A percentile compares a stretch with the other conserved stretches of the same genome.
phyloP scores from a whole-genome alignment of 257 asterid genomes.

The Plantago ovata region DNA sequence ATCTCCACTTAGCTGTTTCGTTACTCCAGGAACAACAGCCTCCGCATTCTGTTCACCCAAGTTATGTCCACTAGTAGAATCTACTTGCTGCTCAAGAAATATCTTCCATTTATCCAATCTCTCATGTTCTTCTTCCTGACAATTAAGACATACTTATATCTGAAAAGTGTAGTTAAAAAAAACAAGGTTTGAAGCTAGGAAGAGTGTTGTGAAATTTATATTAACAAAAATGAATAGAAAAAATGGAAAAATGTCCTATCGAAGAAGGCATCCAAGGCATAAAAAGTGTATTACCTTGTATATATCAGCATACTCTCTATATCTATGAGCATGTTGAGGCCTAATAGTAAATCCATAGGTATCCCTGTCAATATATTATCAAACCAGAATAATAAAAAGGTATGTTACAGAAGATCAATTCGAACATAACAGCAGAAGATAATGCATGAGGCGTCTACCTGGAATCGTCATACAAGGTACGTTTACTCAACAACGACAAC shows the following conservation, averaged over 20 bases:
- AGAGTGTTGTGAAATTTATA: no score
- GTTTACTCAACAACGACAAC: conserved; percentile 98
- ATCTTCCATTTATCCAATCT: conserved; percentile 68
- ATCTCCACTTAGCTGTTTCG: conserved; percentile 26
- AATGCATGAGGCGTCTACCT: conserved; percentile 42
- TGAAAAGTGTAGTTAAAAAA: no score
- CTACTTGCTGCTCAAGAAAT: conserved; percentile 65
- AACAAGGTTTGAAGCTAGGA: no score
- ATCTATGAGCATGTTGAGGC: conserved; percentile 80
- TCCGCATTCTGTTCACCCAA: conserved; percentile 26
- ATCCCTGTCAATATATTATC: conserved; percentile 65
- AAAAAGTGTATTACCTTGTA: conserved; percentile 56
- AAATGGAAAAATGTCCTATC: not conserved
- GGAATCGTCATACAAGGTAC: conserved; percentile 77
- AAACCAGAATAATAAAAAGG: not conserved
- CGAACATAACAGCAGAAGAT: not conserved
- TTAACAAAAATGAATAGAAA: not conserved
- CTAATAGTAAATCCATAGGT: conserved; percentile 96
- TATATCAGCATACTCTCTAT: conserved; percentile 65
- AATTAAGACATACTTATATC: conserved; percentile 2
- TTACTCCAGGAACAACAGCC: conserved; percentile 34
- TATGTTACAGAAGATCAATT: conserved; percentile 1
- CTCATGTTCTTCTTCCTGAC: conserved; percentile 91
- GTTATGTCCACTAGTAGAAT: conserved; percentile 24
- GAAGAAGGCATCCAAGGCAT: not conserved